These are phyloP conservation scores for Baudoinia panamericana DNA, from an alignment of 495 filamentous ascomycete genomes.

Conservation along the genomic window DNA sequence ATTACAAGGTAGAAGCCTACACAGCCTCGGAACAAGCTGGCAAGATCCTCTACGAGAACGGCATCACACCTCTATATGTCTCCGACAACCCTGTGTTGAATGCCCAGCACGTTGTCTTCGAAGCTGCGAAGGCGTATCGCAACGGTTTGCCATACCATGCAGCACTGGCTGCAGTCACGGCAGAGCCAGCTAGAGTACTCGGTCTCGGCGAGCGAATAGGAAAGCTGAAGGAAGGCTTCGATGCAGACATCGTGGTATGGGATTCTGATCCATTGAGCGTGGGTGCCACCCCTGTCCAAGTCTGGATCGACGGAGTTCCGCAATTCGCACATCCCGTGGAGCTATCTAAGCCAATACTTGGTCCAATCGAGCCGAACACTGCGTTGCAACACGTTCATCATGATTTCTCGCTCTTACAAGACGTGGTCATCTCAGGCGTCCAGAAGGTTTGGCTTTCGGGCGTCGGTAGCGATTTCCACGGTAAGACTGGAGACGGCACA, in stretches of 20 bases:
- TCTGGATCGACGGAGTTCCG: conserved; percentile 49
- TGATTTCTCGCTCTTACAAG: conserved; percentile 12
- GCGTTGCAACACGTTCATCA: conserved; percentile 18
- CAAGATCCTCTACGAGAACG: conserved; percentile 47
- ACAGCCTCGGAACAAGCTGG: conserved; percentile 45
- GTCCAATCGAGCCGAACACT: conserved; percentile 24
- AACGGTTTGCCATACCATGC: conserved; percentile 49
- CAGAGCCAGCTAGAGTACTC: conserved; percentile 45
- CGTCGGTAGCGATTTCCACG: background rate
- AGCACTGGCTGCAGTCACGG: conserved; percentile 48
- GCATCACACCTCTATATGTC: conserved; percentile 38
- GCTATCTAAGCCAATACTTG: conserved; percentile 19
- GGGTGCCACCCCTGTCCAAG: conserved; percentile 47
- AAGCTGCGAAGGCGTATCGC: conserved; percentile 47
- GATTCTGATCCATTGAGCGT: conserved; percentile 49
- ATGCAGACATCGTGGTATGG: conserved; percentile 56
- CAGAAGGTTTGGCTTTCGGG: background rate
- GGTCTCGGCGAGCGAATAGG: conserved; percentile 47
- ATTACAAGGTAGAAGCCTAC: conserved; percentile 52
- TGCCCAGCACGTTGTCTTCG: conserved; percentile 36
- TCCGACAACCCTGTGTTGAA: conserved; percentile 25
- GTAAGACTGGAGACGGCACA: conserved; percentile 9
- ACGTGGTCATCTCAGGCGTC: conserved; percentile 21
- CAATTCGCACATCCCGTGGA: conserved; percentile 22
- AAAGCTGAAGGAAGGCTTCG: conserved; percentile 47